Evolutionary conservation across 1,139 yeast species (phyloP).

Genomic region (Nadsonia starkeyi-henricii): DNA sequence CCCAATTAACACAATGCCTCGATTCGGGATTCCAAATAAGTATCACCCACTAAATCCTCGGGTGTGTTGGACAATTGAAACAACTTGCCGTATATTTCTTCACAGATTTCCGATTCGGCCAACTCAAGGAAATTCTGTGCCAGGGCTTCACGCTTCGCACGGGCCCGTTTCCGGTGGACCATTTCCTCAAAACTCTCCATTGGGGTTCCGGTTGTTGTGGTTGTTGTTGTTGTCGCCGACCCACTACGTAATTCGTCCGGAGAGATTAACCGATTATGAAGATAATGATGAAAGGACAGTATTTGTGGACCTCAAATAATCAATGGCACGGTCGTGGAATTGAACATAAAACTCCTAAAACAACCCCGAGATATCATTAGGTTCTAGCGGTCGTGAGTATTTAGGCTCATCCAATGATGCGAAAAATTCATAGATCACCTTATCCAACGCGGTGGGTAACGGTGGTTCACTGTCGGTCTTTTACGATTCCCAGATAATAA

Average conservation of each 20-base stretch:
- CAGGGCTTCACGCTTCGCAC: constrained; percentile 13
- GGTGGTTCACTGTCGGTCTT: background rate
- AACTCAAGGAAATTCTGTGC: constrained; percentile 23
- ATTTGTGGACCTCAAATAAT: constrained; percentile 3
- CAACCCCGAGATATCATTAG: constrained; percentile 36
- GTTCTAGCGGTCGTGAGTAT: constrained; percentile 38
- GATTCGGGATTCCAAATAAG: constrained; percentile 17
- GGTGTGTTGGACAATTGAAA: constrained; percentile 17
- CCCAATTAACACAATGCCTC: constrained; percentile 16
- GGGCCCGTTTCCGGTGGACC: constrained; percentile 18
- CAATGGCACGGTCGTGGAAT: constrained; percentile 17
- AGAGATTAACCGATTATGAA: too few relatives aligned
- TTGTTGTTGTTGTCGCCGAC: too few relatives aligned
- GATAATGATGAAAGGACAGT: background rate
- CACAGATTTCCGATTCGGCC: constrained; percentile 30
- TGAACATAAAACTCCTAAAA: constrained; percentile 39
- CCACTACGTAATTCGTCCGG: too few relatives aligned
- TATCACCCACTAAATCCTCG: constrained; percentile 18
- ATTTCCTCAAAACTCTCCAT: constrained; percentile 24
- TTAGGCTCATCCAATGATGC: constrained; percentile 29
- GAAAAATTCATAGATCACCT: constrained; percentile 1
- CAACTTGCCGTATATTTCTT: constrained; percentile 28
- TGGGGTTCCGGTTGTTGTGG: too few relatives aligned
- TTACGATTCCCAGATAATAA: too few relatives aligned
- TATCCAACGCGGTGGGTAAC: background rate